Evolutionary conservation across 495 filamentous ascomycete genomes (phyloP).

Genomic region (Penicillium dipodomyicola): DNA sequence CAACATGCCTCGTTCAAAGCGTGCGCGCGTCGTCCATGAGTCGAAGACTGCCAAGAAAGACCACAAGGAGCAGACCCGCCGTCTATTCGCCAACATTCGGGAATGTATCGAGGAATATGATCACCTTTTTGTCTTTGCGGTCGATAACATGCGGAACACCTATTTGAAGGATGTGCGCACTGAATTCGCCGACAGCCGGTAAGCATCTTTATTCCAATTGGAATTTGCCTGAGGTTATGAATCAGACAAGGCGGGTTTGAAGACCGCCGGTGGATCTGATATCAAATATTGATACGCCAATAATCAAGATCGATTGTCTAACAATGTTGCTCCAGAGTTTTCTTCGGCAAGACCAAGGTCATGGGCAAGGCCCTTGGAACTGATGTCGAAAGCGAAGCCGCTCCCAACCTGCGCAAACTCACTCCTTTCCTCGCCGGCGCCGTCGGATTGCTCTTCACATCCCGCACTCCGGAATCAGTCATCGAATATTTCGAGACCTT

Average conservation of each 20-base stretch:
- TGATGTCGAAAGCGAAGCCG: constrained; percentile 70
- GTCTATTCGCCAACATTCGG: constrained; percentile 82
- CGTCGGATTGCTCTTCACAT: constrained; percentile 88
- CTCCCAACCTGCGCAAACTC: constrained; percentile 67
- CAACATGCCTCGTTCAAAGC: constrained; percentile 95
- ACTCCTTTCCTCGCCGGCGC: constrained; percentile 70
- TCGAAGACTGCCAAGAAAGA: constrained; percentile 89
- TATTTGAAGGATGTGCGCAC: constrained; percentile 89
- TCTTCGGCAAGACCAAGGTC: constrained; percentile 98
- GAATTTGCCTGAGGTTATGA: constrained; percentile 1
- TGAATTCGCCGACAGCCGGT: constrained; percentile 83
- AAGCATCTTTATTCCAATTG: constrained; percentile 9
- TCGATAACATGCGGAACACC: constrained; percentile 98
- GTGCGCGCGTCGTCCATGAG: constrained; percentile 80
- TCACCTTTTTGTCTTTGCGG: constrained; percentile 85
- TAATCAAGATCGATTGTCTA: constrained; percentile 2
- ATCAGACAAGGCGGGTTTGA: background rate
- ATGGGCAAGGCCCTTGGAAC: constrained; percentile 89
- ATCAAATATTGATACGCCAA: constrained; percentile 9
- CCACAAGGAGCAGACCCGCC: constrained; percentile 81
- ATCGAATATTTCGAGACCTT: constrained; percentile 65
- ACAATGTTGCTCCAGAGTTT: constrained; percentile 57
- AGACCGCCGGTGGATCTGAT: constrained; percentile 4
- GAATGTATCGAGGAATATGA: constrained; percentile 83
- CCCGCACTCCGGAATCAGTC: constrained; percentile 62